A percentile compares a stretch with the other conserved stretches of the same genome.
These are phyloP conservation scores for Penicillium longicatenatum DNA, from an alignment of 495 filamentous ascomycete species.

Conservation along the genomic window DNA sequence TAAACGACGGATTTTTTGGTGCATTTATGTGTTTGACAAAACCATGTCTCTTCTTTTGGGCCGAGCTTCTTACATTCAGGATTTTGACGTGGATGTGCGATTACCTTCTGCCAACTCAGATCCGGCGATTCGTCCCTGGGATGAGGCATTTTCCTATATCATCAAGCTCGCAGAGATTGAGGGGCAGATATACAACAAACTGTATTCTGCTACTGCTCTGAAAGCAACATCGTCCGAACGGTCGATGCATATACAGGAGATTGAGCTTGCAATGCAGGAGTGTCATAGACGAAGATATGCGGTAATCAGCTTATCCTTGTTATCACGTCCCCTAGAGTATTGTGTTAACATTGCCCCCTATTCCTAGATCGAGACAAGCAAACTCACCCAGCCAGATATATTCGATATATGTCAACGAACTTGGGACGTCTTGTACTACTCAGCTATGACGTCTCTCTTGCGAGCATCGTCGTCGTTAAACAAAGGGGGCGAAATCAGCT, in stretches of 20 bases:
- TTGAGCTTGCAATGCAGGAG: slow-evolving; percentile 10
- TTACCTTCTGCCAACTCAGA: slow-evolving; percentile 12
- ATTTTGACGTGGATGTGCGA: slow-evolving; percentile 23
- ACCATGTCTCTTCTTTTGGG: slow-evolving; percentile 24
- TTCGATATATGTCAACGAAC: slow-evolving; percentile 10
- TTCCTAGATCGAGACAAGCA: not conserved
- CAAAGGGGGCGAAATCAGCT: slow-evolving; percentile 14
- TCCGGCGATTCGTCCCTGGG: slow-evolving; percentile 20
- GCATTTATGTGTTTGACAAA: slow-evolving; percentile 1
- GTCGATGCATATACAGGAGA: slow-evolving; percentile 4
- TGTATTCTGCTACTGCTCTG: slow-evolving; percentile 21
- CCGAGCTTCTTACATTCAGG: slow-evolving; percentile 24
- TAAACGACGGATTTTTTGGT: slow-evolving; percentile 1
- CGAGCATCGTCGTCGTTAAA: slow-evolving; percentile 13
- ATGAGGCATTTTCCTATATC: slow-evolving; percentile 16
- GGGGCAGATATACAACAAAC: slow-evolving; percentile 21
- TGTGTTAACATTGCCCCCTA: slow-evolving; percentile 11
- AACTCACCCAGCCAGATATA: slow-evolving; percentile 9
- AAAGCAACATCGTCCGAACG: slow-evolving; percentile 10
- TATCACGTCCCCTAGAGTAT: not conserved
- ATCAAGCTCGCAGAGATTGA: slow-evolving; percentile 18
- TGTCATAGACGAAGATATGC: slow-evolving; percentile 13
- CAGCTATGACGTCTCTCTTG: slow-evolving; percentile 15
- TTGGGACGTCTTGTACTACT: slow-evolving; percentile 25
- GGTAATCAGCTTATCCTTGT: slow-evolving; percentile 1